Evolutionary conservation across 148 eudicot genomes (phyloP), one percentile per base, ranked within the genome.

Genomic region (Polygonum aviculare): DNA sequence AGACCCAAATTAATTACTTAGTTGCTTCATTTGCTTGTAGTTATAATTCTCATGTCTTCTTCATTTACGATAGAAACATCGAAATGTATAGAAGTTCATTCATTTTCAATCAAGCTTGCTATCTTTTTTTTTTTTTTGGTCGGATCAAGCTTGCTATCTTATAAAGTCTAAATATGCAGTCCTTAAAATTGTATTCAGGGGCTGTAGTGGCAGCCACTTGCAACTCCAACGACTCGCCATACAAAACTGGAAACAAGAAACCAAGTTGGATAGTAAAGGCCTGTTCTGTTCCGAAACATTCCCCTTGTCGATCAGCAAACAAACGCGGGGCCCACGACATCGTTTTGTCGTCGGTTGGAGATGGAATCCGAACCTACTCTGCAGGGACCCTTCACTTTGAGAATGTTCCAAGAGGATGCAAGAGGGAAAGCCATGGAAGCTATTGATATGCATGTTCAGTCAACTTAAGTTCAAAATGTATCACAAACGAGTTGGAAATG

Each of bases 131-230:
- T n/a, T n/a, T n/a, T n/a, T n/a, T n/a, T n/a, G n/a, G n/a, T n/a
- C n/a, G n/a, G n/a, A n/a, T n/a, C n/a, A 15, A 51, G 57, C 57
- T 51, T n/a, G n/a, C 31, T 57, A 51, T 51, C 57, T 51, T 51
- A 51, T 51, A 19, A 51, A 51, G 31, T 51, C 57, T 51, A n/a
- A 51, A 51, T 19, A 3, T 57, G 22, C 63, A 57, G 33, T 26
- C 31, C 31, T 26, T 26, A 26, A 26, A 26, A 26, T 26, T 26
- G 31, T 26, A 26, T 67, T 38, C 81, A 94, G 98, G 98, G 69
- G 98, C 90, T 22, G 65, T 80, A 69, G 86, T 94, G 51, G 90
- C 82, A 52, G 90, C 84, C 31, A 76, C 84, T 19, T 91, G 98
- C 78, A 82, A 79, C 3, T 74, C 77, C 7, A 44, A 44, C 12